A percentile compares a stretch with the other conserved stretches of the same genome.
Evolutionary conservation across 106 monocot genomes (phyloP).

Genomic region (Platanthera guangdongensis): DNA sequence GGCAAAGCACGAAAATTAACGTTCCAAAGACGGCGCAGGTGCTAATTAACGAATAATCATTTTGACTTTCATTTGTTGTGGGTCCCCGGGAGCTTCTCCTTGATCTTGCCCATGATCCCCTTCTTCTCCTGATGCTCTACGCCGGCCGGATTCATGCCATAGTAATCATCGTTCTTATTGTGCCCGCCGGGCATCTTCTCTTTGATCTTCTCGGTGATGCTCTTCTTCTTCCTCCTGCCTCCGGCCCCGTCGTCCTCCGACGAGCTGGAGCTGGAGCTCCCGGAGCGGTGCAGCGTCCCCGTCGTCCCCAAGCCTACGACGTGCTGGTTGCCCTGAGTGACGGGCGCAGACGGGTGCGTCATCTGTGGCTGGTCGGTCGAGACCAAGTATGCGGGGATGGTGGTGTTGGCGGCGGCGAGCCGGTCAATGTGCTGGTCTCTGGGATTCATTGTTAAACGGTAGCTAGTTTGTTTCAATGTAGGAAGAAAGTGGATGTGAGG

Average conservation of each 20-base stretch:
- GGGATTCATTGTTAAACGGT: too few relatives aligned
- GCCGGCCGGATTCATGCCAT: neutral
- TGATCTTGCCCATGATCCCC: conserved; percentile 4
- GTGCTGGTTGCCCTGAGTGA: too few relatives aligned
- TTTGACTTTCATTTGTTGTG: neutral
- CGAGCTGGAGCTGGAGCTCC: conserved; percentile 4
- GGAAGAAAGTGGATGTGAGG: too few relatives aligned
- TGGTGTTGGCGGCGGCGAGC: too few relatives aligned
- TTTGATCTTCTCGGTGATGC: neutral
- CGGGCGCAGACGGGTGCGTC: too few relatives aligned
- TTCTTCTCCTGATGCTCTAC: neutral
- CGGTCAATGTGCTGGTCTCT: too few relatives aligned
- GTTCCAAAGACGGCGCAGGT: too few relatives aligned
- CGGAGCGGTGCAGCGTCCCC: neutral
- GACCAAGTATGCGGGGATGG: too few relatives aligned
- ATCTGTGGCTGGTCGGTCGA: too few relatives aligned
- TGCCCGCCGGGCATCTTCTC: conserved; percentile 3
- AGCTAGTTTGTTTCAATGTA: too few relatives aligned
- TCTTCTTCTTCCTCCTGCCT: conserved; percentile 3
- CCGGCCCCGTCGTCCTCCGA: conserved; percentile 3
- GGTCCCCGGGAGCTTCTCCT: conserved; percentile 2
- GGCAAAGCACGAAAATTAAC: too few relatives aligned
- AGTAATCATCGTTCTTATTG: neutral
- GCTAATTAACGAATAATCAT: too few relatives aligned
- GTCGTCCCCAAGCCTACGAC: neutral